Evolutionary conservation across 805 yeast genomes (phyloP), one percentile per base, ranked within the genome.

Genomic region (Lachancea cidri): DNA sequence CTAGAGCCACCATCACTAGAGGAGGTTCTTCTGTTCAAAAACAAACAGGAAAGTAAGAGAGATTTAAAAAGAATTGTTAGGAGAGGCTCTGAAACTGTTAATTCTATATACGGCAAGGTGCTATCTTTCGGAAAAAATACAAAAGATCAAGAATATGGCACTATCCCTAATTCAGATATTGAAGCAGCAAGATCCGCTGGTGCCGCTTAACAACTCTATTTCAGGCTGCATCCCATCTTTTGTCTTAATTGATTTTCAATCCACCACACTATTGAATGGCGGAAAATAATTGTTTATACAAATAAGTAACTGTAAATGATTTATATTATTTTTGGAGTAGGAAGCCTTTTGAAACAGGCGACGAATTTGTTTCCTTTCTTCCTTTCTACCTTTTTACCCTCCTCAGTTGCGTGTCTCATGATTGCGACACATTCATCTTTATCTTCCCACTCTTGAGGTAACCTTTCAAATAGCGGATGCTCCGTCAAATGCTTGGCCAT

Each of bases 401-500:
- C 98, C 65, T 93, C 98, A 1, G 98, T 93, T n/a, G 93, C 81
- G 46, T 82, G 80, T 44, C 77, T 78, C 98, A 93, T 93, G 38
- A 86, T 76, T 46, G 74, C 66, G 17, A 89, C 98, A 66, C 98
- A 89, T 47, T 68, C 67, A 63, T 93, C 98, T 17, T 70, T 64
- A 2, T 64, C 60, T 65, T 89, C 97, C 86, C 94, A 87, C 48
- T 84, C 89, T 46, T 76, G 69, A 33, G 74, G 66, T 48, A 88
- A 73, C 52, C 97, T 76, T 64, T 81, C 87, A 60, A 93, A 93
- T 55, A 93, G 65, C 3, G 98, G 97, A 64, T 93, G 98, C 45
- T 76, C 85, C 42, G 84, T 88, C 42, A 93, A 66, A 65, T 93
- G 98, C 55, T 79, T 73, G 15, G 81, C 95, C 98, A 93, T 93